Conservation (phyloP, 139 green algal species). For the Volvox africanus region DNA sequence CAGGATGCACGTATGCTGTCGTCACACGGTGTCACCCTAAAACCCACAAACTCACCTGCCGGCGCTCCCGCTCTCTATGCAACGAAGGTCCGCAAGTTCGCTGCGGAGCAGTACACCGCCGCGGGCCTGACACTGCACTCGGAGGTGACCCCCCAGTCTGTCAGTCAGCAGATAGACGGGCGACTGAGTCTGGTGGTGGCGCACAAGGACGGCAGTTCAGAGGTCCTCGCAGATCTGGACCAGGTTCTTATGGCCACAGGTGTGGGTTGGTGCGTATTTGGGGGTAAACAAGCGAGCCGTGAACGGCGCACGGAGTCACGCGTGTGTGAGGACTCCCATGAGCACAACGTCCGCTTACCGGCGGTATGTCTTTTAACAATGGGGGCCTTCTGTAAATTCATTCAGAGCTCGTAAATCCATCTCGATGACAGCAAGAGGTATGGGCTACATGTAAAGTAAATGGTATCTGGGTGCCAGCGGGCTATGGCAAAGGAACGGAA, state of each 20-base stretch:
- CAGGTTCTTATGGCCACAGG: constrained; percentile 77
- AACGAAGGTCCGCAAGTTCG: constrained; percentile 78
- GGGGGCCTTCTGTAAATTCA: too few relatives aligned
- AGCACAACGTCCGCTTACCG: too few relatives aligned
- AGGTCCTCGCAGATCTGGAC: constrained; percentile 68
- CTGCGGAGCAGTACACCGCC: constrained; percentile 68
- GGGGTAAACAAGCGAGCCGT: too few relatives aligned
- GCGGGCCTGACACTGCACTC: constrained; percentile 77
- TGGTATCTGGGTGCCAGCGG: too few relatives aligned
- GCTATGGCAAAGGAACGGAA: too few relatives aligned
- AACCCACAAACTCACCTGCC: not conserved
- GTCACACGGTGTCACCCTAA: not conserved
- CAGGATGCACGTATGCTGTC: too few relatives aligned
- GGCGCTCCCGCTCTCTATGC: not conserved
- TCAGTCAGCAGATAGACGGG: constrained; percentile 58
- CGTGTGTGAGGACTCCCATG: too few relatives aligned
- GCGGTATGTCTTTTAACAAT: too few relatives aligned
- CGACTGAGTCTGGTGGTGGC: constrained; percentile 60
- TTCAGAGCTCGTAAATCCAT: too few relatives aligned
- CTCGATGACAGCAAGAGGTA: too few relatives aligned
- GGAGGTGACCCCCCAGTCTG: constrained; percentile 58
- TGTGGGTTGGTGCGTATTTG: not conserved
- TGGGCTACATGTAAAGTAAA: too few relatives aligned
- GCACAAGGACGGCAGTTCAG: constrained; percentile 55
- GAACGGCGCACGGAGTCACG: too few relatives aligned